Conservation (phyloP, 1,139 yeast genomes). For the Blastobotrys persicus region DNA sequence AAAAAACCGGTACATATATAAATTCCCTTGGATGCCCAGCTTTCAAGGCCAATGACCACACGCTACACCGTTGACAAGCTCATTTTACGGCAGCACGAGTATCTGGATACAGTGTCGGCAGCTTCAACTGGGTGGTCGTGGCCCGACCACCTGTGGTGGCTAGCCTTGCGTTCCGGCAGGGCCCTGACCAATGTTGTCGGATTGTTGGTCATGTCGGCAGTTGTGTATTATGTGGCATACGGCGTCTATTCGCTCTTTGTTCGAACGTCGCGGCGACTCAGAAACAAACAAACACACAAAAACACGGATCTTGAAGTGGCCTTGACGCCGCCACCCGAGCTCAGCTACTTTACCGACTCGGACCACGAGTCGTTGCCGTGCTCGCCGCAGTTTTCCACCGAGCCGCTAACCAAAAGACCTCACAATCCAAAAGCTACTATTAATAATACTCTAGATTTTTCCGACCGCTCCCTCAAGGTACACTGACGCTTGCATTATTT, state of each 20-base stretch:
- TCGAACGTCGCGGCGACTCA: not conserved
- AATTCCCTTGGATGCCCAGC: not conserved
- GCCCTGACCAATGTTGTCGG: not conserved
- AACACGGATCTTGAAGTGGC: not conserved
- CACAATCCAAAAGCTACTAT: not conserved
- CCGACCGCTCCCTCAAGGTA: not conserved
- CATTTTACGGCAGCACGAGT: not conserved
- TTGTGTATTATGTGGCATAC: not conserved
- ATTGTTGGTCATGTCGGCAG: not conserved
- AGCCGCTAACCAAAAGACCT: not conserved
- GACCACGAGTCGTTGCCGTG: not conserved
- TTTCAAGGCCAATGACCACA: not conserved
- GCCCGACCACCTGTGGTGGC: not conserved
- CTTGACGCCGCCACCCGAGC: not conserved
- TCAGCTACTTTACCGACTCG: not conserved
- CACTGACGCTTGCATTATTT: not conserved
- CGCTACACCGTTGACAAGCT: not conserved
- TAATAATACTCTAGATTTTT: not conserved
- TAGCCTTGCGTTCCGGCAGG: not conserved
- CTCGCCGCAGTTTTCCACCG: not conserved
- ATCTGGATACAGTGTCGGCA: not conserved
- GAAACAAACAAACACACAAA: not conserved
- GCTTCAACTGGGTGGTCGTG: not conserved
- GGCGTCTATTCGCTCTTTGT: not conserved
- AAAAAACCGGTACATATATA: not conserved